Conservation (phyloP, 2,329 filamentous ascomycete species). For the Alternaria metachromatica region DNA sequence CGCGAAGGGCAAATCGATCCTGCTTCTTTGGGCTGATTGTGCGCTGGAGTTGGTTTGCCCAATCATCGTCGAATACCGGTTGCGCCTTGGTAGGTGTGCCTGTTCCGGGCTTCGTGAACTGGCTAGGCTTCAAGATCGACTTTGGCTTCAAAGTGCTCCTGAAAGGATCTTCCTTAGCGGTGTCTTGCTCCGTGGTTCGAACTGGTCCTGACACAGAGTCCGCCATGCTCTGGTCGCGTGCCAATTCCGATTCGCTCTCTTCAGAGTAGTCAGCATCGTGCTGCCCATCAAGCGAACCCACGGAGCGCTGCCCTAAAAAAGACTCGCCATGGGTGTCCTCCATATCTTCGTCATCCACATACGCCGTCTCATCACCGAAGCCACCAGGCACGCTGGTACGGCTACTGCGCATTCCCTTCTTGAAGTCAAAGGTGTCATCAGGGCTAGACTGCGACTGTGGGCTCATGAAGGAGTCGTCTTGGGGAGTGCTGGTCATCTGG, state of each 20-base stretch:
- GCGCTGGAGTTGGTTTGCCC: constrained; percentile 91
- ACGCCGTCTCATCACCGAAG: constrained; percentile 70
- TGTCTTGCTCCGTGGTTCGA: constrained; percentile 76
- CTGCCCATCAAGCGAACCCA: constrained; percentile 71
- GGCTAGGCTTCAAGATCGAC: constrained; percentile 57
- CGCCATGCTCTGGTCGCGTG: constrained; percentile 74
- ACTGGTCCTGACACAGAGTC: constrained; percentile 76
- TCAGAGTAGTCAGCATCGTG: constrained; percentile 68
- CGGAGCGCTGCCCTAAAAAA: constrained; percentile 95
- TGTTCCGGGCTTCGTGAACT: constrained; percentile 39
- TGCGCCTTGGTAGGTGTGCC: constrained; percentile 62
- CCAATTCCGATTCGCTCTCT: constrained; percentile 74
- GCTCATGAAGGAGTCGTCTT: constrained; percentile 48
- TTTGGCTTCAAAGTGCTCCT: constrained; percentile 51
- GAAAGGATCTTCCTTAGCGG: constrained; percentile 42
- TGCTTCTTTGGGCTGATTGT: constrained; percentile 95
- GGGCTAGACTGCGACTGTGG: constrained; percentile 52
- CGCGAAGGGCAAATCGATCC: constrained; percentile 75
- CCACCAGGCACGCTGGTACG: constrained; percentile 73
- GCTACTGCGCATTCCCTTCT: constrained; percentile 58
- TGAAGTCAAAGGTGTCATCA: constrained; percentile 64
- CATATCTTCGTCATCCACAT: constrained; percentile 64
- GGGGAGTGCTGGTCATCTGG: constrained; percentile 44
- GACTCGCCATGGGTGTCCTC: constrained; percentile 61
- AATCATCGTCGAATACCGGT: constrained; percentile 74